A percentile compares a stretch with the other conserved stretches of the same genome.
phyloP scores from a whole-genome alignment of 139 green algal species.

The Pycnococcus provasolii region DNA sequence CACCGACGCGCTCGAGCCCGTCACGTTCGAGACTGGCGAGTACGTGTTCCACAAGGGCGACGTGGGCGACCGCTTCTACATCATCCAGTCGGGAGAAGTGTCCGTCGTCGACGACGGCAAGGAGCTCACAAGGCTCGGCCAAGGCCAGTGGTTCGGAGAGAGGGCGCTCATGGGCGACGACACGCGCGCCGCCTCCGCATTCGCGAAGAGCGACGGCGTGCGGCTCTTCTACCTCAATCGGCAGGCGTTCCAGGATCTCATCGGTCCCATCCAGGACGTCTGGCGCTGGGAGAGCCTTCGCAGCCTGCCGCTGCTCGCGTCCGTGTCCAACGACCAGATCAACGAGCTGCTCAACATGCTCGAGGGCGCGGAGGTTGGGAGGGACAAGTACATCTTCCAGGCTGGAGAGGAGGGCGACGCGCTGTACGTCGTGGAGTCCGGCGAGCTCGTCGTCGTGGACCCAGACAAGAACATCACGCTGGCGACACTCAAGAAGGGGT shows the following conservation, averaged over 20 bases:
- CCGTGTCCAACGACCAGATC: neutral
- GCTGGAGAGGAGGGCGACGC: conserved; percentile 53
- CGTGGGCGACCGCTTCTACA: conserved; percentile 67
- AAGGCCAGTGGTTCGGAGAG: conserved; percentile 75
- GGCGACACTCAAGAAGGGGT: conserved; percentile 18
- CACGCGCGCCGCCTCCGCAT: conserved; percentile 58
- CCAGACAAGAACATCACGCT: neutral
- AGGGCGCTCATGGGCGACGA: conserved; percentile 63
- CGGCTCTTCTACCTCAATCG: conserved; percentile 14
- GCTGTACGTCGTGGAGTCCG: conserved; percentile 78
- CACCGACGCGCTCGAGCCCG: conserved; percentile 60
- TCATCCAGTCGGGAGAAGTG: conserved; percentile 66
- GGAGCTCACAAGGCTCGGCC: neutral
- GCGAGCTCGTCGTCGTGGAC: conserved; percentile 37
- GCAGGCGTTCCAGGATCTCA: conserved; percentile 61
- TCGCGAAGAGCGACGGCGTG: conserved; percentile 19
- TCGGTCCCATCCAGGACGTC: conserved; percentile 66
- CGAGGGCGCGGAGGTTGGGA: neutral
- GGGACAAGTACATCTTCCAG: conserved; percentile 47
- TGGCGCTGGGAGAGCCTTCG: conserved; percentile 72
- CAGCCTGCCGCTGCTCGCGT: conserved; percentile 39
- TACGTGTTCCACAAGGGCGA: conserved; percentile 51
- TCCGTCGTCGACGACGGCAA: conserved; percentile 1
- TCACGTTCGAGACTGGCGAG: conserved; percentile 36
- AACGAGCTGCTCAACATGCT: neutral